Evolutionary conservation across 257 asterid genomes (phyloP), one percentile per base, ranked within the genome.

Genomic region (Primulina huaijiensis): DNA sequence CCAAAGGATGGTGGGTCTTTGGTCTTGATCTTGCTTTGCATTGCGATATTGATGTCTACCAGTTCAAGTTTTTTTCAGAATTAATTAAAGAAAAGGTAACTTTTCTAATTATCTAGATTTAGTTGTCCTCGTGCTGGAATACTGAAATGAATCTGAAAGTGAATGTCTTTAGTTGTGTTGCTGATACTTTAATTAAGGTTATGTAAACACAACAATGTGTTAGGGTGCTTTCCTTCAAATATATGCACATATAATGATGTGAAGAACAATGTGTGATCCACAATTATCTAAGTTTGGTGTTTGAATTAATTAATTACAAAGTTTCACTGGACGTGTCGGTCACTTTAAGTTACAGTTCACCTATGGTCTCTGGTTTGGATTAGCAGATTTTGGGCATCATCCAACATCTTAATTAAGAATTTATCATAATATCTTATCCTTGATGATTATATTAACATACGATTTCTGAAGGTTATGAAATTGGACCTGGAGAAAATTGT

Each of bases 11-110:
- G 99, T 94, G 99, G 99, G 84, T 94, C 73, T 94, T 94, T 80
- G 99, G 97, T 66, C 95, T 94, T 33, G 99, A 94, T 82, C 97
- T 86, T 62, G 97, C 99, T 76, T 96, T 94, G 65, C 99, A 91
- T 78, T 83, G 87, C 25, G 99, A 94, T 80, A 85, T 94, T 76
- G 99, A 94, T 77, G 86, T 81, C 72, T 91, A 89, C 83, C 99
- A 94, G 60, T 94, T 94, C 88, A 88, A 91, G 81, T 94, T 94
- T 84, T 94, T 94, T 69, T 80, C 97, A 0, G 99, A 94, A 74
- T 77, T 94, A 74, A 82, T 91, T 30, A 75, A 86, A 76, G 92
- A 89, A 58, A 91, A 94, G 99, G 99, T 94, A 82, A 68, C 34
- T 33, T 76, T 31, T 67, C 63, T 73, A 55, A 16, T 11, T n/a